Conservation (phyloP, 177 flowering plant genomes). For the Vitis hybrid region DNA sequence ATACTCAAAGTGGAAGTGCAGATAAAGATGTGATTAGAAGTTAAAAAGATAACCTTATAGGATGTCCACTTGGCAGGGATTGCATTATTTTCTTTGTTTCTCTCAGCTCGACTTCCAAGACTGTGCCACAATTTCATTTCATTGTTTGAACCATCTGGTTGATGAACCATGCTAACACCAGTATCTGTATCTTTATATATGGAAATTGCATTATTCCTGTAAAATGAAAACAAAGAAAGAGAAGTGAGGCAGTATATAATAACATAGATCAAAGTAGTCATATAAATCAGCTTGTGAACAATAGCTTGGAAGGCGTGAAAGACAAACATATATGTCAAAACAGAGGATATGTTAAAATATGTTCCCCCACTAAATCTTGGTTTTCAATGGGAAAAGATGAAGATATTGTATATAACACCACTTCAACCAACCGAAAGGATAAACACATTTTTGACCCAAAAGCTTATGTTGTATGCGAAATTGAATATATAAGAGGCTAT, state of each 20-base stretch:
- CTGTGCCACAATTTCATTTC: constrained; percentile 51
- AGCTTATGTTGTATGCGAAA: no score
- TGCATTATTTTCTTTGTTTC: constrained; percentile 82
- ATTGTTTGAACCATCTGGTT: constrained; percentile 34
- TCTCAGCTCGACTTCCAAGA: constrained; percentile 67
- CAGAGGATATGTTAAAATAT: no score
- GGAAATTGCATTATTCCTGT: constrained; percentile 46
- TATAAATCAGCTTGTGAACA: no score
- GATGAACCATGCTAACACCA: constrained; percentile 23
- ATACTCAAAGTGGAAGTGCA: neutral
- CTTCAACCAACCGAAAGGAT: neutral
- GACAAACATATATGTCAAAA: no score
- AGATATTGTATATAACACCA: neutral
- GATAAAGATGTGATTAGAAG: neutral
- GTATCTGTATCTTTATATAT: constrained; percentile 53
- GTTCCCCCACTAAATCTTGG: neutral
- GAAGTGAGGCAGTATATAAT: neutral
- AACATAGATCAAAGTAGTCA: neutral
- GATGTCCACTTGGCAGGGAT: constrained; percentile 81
- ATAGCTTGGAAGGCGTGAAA: no score
- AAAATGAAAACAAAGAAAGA: constrained; percentile 11
- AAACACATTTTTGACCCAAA: no score
- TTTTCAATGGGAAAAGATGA: no score
- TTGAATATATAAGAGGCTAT: no score
- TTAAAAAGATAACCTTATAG: constrained; percentile 44